Percentiles rank a stretch among this genome's conserved stretches.
Conservation (phyloP, 1,284 basidiomycete species). For the Tylopilus orsonianus region DNA sequence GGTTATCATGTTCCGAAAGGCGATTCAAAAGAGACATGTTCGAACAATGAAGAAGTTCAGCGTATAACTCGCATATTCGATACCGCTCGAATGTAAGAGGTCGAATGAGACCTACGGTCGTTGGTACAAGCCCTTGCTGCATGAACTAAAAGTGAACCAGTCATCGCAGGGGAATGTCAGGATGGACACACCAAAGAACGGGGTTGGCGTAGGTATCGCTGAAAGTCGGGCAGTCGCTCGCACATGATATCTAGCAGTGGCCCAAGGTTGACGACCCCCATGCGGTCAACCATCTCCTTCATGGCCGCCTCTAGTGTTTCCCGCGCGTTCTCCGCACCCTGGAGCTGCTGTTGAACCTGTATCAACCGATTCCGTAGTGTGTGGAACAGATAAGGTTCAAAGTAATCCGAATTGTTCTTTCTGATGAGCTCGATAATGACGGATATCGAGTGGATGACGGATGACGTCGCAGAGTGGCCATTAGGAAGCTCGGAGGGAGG, state of each 20-base stretch:
- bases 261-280: conserved; percentile 94
- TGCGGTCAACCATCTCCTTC: conserved; percentile 83
- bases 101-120: conserved; percentile 66
- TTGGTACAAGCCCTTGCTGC: conserved; percentile 65
- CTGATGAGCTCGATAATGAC: conserved; percentile 96
- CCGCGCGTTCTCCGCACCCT: conserved; percentile 58
- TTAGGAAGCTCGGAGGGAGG: conserved; percentile 48
- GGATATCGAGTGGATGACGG: conserved; percentile 85
- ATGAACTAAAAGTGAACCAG: conserved; percentile 8
- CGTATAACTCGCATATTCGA: conserved; percentile 96
- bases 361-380: conserved; percentile 90
- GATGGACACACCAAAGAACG: conserved; percentile 64
- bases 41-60: conserved; percentile 95
- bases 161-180: conserved; percentile 3
- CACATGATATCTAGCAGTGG: conserved; percentile 80
- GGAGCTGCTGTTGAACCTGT: conserved; percentile 74
- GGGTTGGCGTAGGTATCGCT: conserved; percentile 71
- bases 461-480: conserved; percentile 80
- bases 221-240: conserved; percentile 69
- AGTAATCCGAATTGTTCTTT: conserved; percentile 99
- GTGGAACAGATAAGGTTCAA: conserved; percentile 98
- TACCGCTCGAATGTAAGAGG: conserved; percentile 96
- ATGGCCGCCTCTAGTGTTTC: conserved; percentile 78
- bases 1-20: conserved; percentile 58
- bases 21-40: conserved; percentile 98